Evolutionary conservation across 202 grass and related monocot genomes (phyloP).

Genomic region (Setaria viridis): DNA sequence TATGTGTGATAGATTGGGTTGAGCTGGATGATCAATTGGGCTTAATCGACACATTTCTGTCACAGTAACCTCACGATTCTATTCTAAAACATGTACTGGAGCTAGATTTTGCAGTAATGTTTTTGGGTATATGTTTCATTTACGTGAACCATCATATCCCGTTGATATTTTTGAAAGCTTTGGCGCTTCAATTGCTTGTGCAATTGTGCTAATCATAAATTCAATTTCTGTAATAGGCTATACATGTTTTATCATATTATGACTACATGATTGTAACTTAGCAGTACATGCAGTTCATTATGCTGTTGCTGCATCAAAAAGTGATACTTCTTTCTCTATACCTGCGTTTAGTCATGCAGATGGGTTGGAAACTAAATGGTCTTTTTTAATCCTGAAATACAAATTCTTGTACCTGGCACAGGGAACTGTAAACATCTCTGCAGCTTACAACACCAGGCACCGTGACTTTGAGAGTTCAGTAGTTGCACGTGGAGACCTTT

Average conservation of each 20-base stretch:
- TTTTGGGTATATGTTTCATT: slow-evolving; percentile 8
- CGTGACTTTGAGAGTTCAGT: slow-evolving; percentile 75
- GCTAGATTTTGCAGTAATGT: not conserved
- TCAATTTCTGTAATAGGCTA: not conserved
- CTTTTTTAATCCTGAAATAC: slow-evolving; percentile 4
- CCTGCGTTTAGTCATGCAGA: not conserved
- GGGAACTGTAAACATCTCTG: slow-evolving; percentile 81
- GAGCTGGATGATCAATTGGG: not conserved
- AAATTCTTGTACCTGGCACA: slow-evolving; percentile 45
- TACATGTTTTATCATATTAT: slow-evolving; percentile 8
- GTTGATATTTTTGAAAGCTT: not conserved
- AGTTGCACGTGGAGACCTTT: slow-evolving; percentile 81
- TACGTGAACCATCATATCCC: not conserved
- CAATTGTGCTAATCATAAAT: not conserved
- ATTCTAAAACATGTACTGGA: not conserved
- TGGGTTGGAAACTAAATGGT: not conserved
- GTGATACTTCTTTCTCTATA: not conserved
- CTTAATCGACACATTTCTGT: not conserved
- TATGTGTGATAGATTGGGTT: slow-evolving; percentile 21
- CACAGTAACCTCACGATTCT: not conserved
- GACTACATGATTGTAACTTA: not conserved
- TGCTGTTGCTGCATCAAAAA: not conserved
- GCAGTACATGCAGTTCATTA: not conserved
- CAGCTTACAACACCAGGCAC: slow-evolving; percentile 67
- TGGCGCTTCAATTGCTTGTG: not conserved